Base-by-base conservation (phyloP, 345 rosid genomes). In the Pistacia atlantica region DNA sequence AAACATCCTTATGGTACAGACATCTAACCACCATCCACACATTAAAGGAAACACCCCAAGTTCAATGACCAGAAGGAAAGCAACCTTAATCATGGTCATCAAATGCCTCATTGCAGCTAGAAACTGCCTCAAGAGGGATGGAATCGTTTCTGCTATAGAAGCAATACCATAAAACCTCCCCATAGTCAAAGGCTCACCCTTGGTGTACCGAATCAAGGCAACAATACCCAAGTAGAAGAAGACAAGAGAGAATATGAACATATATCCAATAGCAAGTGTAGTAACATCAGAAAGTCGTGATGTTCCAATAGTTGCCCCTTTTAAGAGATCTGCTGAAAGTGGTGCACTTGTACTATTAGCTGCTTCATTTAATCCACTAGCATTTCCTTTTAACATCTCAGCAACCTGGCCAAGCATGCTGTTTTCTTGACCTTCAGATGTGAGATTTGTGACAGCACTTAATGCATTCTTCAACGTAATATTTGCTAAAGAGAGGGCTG, bases 1-100 rank as follows among this genome's bases (percentile, higher is more conserved):
- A 84, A 96, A 96, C 97, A 96, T 92, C 88, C 92, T 86, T 77
- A 92, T 85, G 2, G 99, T 96, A 78, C 97, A 96, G 54, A 93
- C 89, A 90, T 96, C 99, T 61, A 96, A 85, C 98, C 98, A 94
- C 99, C 99, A 96, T 54, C 99, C 99, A 82, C 99, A 96, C 98
- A 96, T 94, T 86, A 94, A 84, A 25, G 99, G 99, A 70, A 96
- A 96, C 72, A 94, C 99, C 83, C 98, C 98, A 74, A 96, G 98
- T 83, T 94, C 99, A 77, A 96, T 94, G 75, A 94, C 99, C 69
- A 97, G 81, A 78, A 97, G 97, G 81, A 97, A 97, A 61, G 99
- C 99, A 71, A 97, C 99, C 86, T 97, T 97, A 64, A 97, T 89
- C 99, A 97, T 97, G 52, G 98, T 97, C 99, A 97, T 94, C 84